Percentiles rank a stretch among this genome's conserved stretches.
Conservation (phyloP, 495 filamentous ascomycete genomes). For the Barbatosphaeria neglecta region DNA sequence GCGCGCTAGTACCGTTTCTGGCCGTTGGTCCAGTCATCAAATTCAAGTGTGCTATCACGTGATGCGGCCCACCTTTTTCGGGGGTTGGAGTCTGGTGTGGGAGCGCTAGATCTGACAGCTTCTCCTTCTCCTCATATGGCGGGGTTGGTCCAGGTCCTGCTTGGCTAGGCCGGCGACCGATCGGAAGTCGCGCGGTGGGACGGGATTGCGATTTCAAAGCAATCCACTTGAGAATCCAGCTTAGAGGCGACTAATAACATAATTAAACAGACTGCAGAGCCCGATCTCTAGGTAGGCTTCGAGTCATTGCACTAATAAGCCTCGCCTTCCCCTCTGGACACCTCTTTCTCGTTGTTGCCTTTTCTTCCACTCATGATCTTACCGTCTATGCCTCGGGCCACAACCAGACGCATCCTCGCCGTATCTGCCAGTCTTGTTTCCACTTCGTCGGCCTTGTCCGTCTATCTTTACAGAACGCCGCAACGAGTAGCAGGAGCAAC, state of each 20-base stretch:
- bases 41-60: no score
- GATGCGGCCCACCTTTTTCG: no score
- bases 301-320: no score
- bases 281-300: constrained; percentile 5
- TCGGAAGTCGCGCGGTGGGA: constrained; percentile 1
- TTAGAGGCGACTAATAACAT: constrained; percentile 4
- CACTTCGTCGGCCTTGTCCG: neutral
- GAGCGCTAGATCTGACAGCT: no score
- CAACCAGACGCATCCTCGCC: neutral
- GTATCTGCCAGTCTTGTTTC: neutral
- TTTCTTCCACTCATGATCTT: neutral
- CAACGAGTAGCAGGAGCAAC: neutral
- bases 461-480: neutral
- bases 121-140: no score
- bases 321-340: neutral
- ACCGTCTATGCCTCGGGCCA: no score
- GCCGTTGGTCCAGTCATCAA: no score
- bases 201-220: constrained; percentile 31
- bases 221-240: constrained; percentile 1
- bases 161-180: neutral
- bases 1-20: no score
- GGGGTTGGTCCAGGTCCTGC: no score
- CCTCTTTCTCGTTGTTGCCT: neutral
- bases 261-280: constrained; percentile 1
- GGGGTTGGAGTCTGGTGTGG: no score